Evolutionary conservation across 352 stramenopile species (phyloP), one percentile per base, ranked within the genome.

Genomic region (Phytophthora sansomeana): DNA sequence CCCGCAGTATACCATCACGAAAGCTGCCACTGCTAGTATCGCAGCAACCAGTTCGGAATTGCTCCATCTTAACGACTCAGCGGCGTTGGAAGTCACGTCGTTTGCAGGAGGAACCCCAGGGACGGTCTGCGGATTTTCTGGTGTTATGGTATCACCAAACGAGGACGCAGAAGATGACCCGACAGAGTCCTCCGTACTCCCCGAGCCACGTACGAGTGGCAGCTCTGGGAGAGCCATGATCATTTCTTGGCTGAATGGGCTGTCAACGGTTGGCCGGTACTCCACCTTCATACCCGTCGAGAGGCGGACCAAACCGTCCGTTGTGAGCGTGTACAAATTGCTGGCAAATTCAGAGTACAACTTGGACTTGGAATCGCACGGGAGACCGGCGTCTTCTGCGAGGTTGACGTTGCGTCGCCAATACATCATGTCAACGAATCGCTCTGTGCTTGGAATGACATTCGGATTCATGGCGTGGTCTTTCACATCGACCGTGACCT

Each of bases 341-440:
- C 53, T 67, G 1, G 53, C 65, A 41, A 70, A 87, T 54, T 85
- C 68, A 10, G 53, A 58, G 48, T 80, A 90, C 17, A 90, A 51
- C 44, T 73, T 61, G 17, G 80, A 90, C 19, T 73, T 62, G 29
- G 58, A 63, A 56, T 90, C 80, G 51, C 74, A 84, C 9, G 80
- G 80, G 19, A 85, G 54, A 0, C 74, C 73, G 0, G 69, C 69
- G 13, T 36, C 59, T 54, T 81, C 66, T 1, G 83, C 83, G 29
- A 81, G 47, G 42, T 89, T 81, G 9, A 77, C 72, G 26, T 87
- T 64, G n/a, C 80, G 78, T 14, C 81, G 66, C 78, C 80, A 90
- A 17, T 76, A 36, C 60, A 90, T 70, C 39, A 90, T 67, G 39
- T 83, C 65, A 30, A 77, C 71, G 52, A 89, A 89, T 28, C 80